Base-by-base conservation (phyloP, 306 rosid genomes). In the Amphicarpaea edgeworthii region DNA sequence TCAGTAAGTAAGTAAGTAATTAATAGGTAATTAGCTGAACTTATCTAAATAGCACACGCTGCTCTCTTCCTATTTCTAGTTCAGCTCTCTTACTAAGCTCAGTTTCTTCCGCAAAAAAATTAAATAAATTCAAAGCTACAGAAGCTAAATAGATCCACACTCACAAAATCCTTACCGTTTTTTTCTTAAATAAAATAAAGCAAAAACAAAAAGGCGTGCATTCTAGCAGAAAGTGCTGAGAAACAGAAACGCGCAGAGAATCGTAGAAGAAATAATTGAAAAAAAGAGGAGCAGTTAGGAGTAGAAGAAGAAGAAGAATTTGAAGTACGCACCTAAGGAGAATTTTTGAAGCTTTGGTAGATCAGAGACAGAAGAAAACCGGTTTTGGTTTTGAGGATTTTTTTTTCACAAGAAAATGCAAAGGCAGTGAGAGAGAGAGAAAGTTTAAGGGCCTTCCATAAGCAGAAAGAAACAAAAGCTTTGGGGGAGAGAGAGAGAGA, bases 391-490 rank as follows among this genome's bases (percentile, higher is more conserved):
- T 12, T 47, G 72, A 63, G 32, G 15, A 61, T 12, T 2, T 10
- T 12, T 17, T 59, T 28, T 28, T 49, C 10, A 43, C 69, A 58
- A 77, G 66, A 54, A 77, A 83, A 83, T 84, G 88, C 81, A 28
- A 32, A 75, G 68, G n/a, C 24, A 63, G 62, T 23, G 37, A 54
- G 37, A n/a, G 68, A 83, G 53, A 68, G 61, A 74, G 71, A 74
- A 14, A 60, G 76, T 21, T 89, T 54, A 91, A 82, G 97, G 80
- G 21, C 85, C 88, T 90, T 92, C 97, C 93, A 94, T 94, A 82
- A 79, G 87, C 90, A 87, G 88, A 90, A 87, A 87, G 90, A 85
- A 91, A 90, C 85, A 87, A 87, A 88, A 85, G 85, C 72, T 84
- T 75, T 68, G 26, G 71, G 72, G 65, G 72, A 59, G 90, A 30